A percentile compares a stretch with the other conserved stretches of the same genome.
Evolutionary conservation across 257 asterid species (phyloP).

Genomic region (Handroanthus guayacan): DNA sequence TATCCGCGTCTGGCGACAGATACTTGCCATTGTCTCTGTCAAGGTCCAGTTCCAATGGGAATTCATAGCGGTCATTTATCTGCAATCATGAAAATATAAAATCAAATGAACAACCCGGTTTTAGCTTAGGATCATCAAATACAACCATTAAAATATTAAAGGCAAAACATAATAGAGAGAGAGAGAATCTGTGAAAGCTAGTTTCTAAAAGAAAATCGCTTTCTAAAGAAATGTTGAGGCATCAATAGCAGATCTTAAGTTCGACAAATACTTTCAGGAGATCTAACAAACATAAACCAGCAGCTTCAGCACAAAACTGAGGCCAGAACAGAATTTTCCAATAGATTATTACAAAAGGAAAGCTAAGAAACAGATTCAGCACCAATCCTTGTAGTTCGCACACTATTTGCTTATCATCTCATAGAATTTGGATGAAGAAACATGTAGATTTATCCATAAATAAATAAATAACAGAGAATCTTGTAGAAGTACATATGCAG

Average conservation of each 20-base stretch:
- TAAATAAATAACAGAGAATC: background rate
- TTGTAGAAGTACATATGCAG: constrained; percentile 16
- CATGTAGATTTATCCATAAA: background rate
- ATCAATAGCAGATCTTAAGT: background rate
- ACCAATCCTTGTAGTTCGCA: background rate
- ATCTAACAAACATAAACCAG: constrained; percentile 18
- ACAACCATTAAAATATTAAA: constrained; percentile 7
- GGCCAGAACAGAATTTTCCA: background rate
- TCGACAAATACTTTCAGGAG: constrained; percentile 14
- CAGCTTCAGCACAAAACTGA: constrained; percentile 29
- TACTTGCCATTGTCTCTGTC: constrained; percentile 84
- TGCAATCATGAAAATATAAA: constrained; percentile 40
- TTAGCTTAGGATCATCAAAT: constrained; percentile 24
- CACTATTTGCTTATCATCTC: constrained; percentile 1
- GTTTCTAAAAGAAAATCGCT: constrained; percentile 1
- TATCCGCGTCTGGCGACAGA: constrained; percentile 89
- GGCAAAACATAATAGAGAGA: constrained; percentile 3
- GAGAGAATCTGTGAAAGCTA: constrained; percentile 4
- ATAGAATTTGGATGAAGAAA: constrained; percentile 18
- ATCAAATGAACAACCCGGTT: constrained; percentile 25
- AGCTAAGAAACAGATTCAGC: constrained; percentile 3
- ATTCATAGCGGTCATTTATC: constrained; percentile 91
- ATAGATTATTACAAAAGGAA: background rate
- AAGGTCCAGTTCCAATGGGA: constrained; percentile 78
- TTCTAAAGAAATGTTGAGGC: constrained; percentile 19